A percentile compares a stretch with the other conserved stretches of the same genome.
Evolutionary conservation across 163 green algal genomes (phyloP).

Genomic region (Scenedesmus sp.): DNA sequence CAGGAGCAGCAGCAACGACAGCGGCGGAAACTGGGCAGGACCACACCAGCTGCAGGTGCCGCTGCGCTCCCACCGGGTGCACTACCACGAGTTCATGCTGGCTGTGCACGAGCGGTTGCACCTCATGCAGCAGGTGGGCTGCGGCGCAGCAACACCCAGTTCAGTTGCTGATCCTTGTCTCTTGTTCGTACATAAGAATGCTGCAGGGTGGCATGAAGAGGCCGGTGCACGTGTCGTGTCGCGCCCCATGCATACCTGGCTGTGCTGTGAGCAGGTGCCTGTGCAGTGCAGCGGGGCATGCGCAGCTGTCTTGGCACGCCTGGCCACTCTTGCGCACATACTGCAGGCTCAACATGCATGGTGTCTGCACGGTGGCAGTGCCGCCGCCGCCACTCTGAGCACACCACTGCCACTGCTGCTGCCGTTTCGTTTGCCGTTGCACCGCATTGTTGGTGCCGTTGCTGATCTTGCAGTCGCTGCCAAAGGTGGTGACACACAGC

Average conservation of each 20-base stretch:
- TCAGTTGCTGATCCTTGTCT: not conserved
- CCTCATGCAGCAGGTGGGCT: conserved; percentile 56
- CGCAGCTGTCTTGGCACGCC: too few relatives aligned
- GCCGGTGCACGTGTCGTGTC: too few relatives aligned
- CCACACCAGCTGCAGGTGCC: conserved; percentile 37
- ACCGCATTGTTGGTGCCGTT: not conserved
- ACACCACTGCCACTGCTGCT: not conserved
- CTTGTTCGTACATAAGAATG: too few relatives aligned
- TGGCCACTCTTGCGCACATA: too few relatives aligned
- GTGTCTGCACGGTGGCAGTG: too few relatives aligned
- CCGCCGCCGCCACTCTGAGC: not conserved
- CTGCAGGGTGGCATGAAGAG: too few relatives aligned
- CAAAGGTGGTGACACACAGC: conserved; percentile 51
- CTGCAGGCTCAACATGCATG: too few relatives aligned
- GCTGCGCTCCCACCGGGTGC: conserved; percentile 72
- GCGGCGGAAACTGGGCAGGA: not conserved
- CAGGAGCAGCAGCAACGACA: conserved; percentile 25
- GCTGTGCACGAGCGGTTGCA: conserved; percentile 85
- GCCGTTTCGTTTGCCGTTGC: too few relatives aligned
- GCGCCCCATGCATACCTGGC: too few relatives aligned
- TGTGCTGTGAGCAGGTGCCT: too few relatives aligned
- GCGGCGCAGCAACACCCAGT: not conserved
- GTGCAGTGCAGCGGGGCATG: too few relatives aligned
- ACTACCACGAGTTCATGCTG: conserved; percentile 98
- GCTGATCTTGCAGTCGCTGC: conserved; percentile 34